phyloP scores from a whole-genome alignment of 2,329 filamentous ascomycete genomes.

The Pyricularia pennisetigena region DNA sequence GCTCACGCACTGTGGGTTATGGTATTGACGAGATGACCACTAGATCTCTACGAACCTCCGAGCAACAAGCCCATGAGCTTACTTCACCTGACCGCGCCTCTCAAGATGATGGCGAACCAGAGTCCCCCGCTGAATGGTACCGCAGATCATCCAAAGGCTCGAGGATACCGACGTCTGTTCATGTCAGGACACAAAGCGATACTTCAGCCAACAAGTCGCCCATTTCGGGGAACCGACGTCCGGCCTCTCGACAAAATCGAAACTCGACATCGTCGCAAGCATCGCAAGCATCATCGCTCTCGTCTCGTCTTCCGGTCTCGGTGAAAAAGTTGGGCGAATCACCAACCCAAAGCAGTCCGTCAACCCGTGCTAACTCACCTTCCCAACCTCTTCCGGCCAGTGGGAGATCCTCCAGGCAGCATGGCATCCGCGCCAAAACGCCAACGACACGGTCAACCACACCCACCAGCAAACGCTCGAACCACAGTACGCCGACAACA shows the following conservation, averaged over 20 bases:
- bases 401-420: conserved; percentile 26
- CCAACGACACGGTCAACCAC: conserved; percentile 21
- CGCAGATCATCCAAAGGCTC: conserved; percentile 20
- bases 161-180: conserved; percentile 23
- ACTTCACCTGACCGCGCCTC: conserved; percentile 35
- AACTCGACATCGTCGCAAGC: conserved; percentile 11
- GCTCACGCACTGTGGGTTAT: conserved; percentile 43
- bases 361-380: conserved; percentile 48
- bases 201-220: conserved; percentile 16
- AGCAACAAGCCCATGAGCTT: conserved; percentile 54
- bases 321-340: conserved; percentile 30
- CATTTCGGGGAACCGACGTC: background rate
- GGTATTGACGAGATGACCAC: conserved; percentile 41
- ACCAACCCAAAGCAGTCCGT: conserved; percentile 37
- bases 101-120: conserved; percentile 44
- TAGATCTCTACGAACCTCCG: conserved; percentile 54
- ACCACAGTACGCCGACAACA: conserved; percentile 14
- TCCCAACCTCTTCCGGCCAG: conserved; percentile 31
- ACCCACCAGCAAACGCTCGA: conserved; percentile 30
- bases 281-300: conserved; percentile 16
- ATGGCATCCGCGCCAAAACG: conserved; percentile 25
- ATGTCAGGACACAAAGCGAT: conserved; percentile 51
- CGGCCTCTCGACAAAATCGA: background rate
- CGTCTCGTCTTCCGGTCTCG: conserved; percentile 27
- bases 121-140: conserved; percentile 61